phyloP scores from a whole-genome alignment of 2,329 filamentous ascomycete genomes.

The Colletotrichum sp. region DNA sequence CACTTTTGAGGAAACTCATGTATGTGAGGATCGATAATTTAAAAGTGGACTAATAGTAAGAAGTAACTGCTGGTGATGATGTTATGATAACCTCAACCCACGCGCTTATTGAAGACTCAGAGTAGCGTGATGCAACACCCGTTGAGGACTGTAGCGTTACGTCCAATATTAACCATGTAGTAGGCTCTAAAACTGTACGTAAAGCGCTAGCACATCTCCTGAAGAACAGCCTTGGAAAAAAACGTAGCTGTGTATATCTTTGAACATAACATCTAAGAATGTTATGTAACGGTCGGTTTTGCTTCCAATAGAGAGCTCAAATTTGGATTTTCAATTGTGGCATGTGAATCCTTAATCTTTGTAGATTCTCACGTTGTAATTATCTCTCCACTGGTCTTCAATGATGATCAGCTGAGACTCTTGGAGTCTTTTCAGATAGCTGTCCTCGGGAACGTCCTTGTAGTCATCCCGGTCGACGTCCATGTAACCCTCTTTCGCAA shows the following conservation, averaged over 20 bases:
- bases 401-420: constrained; percentile 44
- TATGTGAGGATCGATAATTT: background rate
- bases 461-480: constrained; percentile 44
- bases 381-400: constrained; percentile 40
- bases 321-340: background rate
- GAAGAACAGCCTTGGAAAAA: background rate
- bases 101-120: background rate
- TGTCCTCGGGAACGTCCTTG: constrained; percentile 32
- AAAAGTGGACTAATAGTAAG: background rate
- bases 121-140: background rate
- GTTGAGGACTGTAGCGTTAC: background rate
- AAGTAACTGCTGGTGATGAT: background rate
- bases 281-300: background rate
- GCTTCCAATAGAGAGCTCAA: background rate
- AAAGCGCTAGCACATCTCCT: background rate
- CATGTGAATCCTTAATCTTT: background rate
- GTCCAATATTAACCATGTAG: background rate
- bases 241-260: background rate
- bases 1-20: background rate
- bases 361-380: background rate
- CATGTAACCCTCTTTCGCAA: constrained; percentile 43
- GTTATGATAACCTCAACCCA: background rate
- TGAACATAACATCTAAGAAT: background rate
- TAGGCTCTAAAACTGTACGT: background rate
- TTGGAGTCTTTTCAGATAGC: constrained; percentile 42